phyloP scores from a whole-genome alignment of 2,329 filamentous ascomycete species.

The Microcera coccophila region DNA sequence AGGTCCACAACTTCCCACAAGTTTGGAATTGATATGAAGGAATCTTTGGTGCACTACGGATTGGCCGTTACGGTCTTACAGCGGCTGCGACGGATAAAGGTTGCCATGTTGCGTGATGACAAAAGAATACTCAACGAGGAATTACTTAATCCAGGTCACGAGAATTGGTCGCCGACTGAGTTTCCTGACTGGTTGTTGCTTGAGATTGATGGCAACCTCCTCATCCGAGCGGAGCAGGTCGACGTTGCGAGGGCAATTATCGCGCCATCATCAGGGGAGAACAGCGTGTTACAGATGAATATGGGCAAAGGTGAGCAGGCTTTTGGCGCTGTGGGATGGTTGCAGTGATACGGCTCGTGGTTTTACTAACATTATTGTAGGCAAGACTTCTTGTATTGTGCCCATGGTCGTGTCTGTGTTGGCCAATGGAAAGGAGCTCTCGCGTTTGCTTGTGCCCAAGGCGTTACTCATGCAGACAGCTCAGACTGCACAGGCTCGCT shows the following conservation, averaged over 20 bases:
- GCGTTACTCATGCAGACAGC: constrained; percentile 46
- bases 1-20: constrained; percentile 17
- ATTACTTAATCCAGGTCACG: constrained; percentile 41
- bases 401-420: constrained; percentile 57
- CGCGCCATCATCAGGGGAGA: constrained; percentile 45
- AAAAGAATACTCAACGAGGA: constrained; percentile 39
- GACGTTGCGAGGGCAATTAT: constrained; percentile 61
- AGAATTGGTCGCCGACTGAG: constrained; percentile 52
- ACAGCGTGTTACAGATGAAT: constrained; percentile 62
- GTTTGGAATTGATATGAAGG: constrained; percentile 36
- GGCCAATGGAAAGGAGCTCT: constrained; percentile 48
- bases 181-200: constrained; percentile 62
- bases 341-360: too few relatives aligned
- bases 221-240: constrained; percentile 59
- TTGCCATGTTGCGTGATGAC: constrained; percentile 22
- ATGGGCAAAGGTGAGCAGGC: constrained; percentile 64
- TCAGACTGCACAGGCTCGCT: constrained; percentile 61
- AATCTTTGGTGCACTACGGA: constrained; percentile 41
- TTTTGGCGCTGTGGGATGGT: background rate
- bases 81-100: constrained; percentile 40
- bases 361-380: constrained; percentile 30
- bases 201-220: constrained; percentile 61
- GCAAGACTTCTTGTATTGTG: constrained; percentile 66
- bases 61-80: constrained; percentile 43
- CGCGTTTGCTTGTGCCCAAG: constrained; percentile 54